phyloP scores from a whole-genome alignment of 2,329 filamentous ascomycete species.

The Verticillium klebahnii region DNA sequence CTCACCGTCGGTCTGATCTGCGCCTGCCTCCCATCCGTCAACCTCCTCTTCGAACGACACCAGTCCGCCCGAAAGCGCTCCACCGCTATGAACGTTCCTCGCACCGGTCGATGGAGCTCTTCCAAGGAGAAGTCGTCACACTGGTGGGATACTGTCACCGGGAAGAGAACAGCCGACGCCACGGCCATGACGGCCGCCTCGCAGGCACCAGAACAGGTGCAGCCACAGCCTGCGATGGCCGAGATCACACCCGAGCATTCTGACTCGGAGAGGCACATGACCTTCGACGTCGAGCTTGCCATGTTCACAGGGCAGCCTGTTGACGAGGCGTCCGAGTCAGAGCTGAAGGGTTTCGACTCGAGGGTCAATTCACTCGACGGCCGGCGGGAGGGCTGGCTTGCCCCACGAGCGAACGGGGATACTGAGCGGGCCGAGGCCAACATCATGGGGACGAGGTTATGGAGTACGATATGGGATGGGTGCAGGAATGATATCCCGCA shows the following conservation, averaged over 20 bases:
- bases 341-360: background rate
- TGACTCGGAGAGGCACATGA: background rate
- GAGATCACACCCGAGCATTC: background rate
- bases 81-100: background rate
- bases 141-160: constrained; percentile 5
- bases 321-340: background rate
- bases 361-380: constrained; percentile 8
- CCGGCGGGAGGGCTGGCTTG: constrained; percentile 8
- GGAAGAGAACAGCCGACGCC: background rate
- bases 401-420: background rate
- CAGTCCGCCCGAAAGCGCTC: background rate
- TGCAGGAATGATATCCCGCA: background rate
- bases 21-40: constrained; percentile 12
- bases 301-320: constrained; percentile 3
- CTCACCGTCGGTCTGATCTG: constrained; percentile 14
- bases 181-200: background rate
- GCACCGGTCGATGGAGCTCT: background rate
- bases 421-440: background rate
- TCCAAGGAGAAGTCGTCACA: background rate
- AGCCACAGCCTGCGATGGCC: background rate
- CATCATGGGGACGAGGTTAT: background rate
- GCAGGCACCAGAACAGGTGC: background rate
- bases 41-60: constrained; percentile 11
- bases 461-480: background rate
- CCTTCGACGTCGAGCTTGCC: constrained; percentile 9